These are phyloP conservation scores for Dactylellina cionopaga DNA, from an alignment of 2,329 filamentous ascomycete species.

Conservation along the genomic window DNA sequence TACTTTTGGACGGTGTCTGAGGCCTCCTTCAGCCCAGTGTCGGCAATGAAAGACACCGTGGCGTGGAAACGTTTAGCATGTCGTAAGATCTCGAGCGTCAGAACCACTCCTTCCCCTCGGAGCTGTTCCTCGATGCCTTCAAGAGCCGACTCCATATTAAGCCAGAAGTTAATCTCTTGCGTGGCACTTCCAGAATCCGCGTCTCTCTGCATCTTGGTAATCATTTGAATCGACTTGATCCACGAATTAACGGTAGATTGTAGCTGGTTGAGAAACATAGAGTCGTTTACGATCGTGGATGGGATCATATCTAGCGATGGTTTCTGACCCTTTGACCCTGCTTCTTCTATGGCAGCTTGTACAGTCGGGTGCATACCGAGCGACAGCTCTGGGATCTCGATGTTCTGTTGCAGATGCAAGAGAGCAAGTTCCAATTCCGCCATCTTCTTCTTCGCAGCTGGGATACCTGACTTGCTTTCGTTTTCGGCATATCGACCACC, in stretches of 20 bases:
- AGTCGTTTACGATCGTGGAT: constrained; percentile 80
- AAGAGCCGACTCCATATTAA: constrained; percentile 93
- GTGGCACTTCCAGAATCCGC: constrained; percentile 80
- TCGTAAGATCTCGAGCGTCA: constrained; percentile 94
- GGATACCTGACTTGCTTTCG: constrained; percentile 71
- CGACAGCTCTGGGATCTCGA: constrained; percentile 92
- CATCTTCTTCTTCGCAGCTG: constrained; percentile 96
- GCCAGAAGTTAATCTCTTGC: constrained; percentile 99
- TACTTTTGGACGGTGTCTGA: constrained; percentile 98
- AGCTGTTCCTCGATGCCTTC: constrained; percentile 92
- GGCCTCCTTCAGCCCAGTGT: constrained; percentile 94
- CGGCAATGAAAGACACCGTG: constrained; percentile 93
- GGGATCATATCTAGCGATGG: constrained; percentile 83
- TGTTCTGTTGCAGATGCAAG: constrained; percentile 93
- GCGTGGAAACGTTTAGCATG: constrained; percentile 98
- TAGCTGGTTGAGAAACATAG: constrained; percentile 89
- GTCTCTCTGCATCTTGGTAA: constrained; percentile 93
- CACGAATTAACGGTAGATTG: constrained; percentile 94
- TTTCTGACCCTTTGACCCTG: constrained; percentile 72
- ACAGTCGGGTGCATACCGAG: constrained; percentile 89
- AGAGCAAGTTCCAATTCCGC: constrained; percentile 92
- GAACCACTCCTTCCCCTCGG: constrained; percentile 82
- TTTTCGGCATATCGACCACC: constrained; percentile 69
- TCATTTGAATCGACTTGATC: constrained; percentile 98
- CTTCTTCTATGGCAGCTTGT: constrained; percentile 82